A percentile compares a stretch with the other conserved stretches of the same genome.
Conservation (phyloP, 495 filamentous ascomycete genomes). For the Aspergillus mulundensis region DNA sequence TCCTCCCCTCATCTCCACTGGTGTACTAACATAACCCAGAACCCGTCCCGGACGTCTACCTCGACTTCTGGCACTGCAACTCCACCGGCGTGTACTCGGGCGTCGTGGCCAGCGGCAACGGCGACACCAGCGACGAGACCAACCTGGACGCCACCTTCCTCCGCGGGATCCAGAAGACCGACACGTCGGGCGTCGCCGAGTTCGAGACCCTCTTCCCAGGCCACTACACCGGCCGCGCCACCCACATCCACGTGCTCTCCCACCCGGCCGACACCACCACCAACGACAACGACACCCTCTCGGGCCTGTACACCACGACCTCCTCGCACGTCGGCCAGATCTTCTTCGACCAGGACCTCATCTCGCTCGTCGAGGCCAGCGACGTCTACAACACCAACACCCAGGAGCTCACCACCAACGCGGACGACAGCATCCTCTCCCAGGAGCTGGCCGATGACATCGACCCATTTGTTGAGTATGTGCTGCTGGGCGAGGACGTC, state of each 20-base stretch:
- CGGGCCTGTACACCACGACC: conserved; percentile 28
- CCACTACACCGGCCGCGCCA: conserved; percentile 46
- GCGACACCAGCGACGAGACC: conserved; percentile 32
- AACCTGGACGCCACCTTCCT: conserved; percentile 51
- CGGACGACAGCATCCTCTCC: conserved; percentile 46
- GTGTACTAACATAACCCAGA: conserved; percentile 16
- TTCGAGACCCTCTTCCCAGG: conserved; percentile 53
- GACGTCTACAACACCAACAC: conserved; percentile 56
- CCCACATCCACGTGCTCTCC: conserved; percentile 40
- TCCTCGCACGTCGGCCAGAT: conserved; percentile 57
- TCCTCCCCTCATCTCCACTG: too few species aligned
- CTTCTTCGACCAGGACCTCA: conserved; percentile 59
- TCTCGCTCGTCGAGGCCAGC: conserved; percentile 40
- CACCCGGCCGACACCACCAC: conserved; percentile 30
- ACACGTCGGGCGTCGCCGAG: conserved; percentile 45
- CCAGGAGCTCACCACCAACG: conserved; percentile 47
- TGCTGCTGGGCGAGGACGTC: conserved; percentile 44
- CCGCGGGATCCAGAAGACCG: conserved; percentile 51
- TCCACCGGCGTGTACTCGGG: conserved; percentile 55
- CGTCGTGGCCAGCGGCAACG: conserved; percentile 49
- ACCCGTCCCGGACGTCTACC: conserved; percentile 49
- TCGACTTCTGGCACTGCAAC: conserved; percentile 61
- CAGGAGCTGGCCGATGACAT: conserved; percentile 45
- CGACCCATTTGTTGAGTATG: conserved; percentile 58
- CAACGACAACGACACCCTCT: conserved; percentile 30